Base-by-base conservation (phyloP, 169 alveolate genomes). In the Plasmodium malariae region DNA sequence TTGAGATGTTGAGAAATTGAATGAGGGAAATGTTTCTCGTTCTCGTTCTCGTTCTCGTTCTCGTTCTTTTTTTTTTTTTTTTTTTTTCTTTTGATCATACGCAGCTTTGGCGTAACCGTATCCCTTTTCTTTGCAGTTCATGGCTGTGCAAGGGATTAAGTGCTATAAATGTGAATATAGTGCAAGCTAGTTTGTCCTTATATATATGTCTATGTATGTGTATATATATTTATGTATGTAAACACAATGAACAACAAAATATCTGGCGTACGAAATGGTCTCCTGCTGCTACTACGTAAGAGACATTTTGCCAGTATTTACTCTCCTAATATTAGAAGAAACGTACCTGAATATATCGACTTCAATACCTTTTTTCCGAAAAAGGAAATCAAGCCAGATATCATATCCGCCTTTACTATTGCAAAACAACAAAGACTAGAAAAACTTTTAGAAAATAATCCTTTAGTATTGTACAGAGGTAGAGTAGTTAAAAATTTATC, bases 401-500 rank as follows among this genome's bases (percentile, higher is more conserved):
- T 93, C 63, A 19, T 62, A 78, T 54, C 92, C 28, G 87, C 95
- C 69, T 62, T 63, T 85, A 51, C 96, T 87, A 26, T 88, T 65
- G 60, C 90, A 89, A 65, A 92, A 88, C 94, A 94, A 91, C 69
- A 69, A 65, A 32, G 88, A 51, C 43, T 74, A 60, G 88, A 69
- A 68, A 68, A 91, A 34, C 54, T 69, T 24, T 62, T 73, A 60
- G 83, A 83, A 40, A 34, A 55, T 51, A 37, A 37, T 72, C 68
- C 88, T 43, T 48, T 87, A 24, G 57, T 65, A 55, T 74, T 43
- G 48, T 54, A 65, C n/a, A 63, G 87, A 59, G 96, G 98, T 69
- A 90, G 98, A 28, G 97, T 94, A 72, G 88, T 95, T 7, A 83
- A 73, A 69, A 95, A 93, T 51, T 92, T 96, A 86, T 93, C 97